phyloP scores from a whole-genome alignment of 2,329 filamentous ascomycete genomes.

The Penicillium fuscoglaucum region DNA sequence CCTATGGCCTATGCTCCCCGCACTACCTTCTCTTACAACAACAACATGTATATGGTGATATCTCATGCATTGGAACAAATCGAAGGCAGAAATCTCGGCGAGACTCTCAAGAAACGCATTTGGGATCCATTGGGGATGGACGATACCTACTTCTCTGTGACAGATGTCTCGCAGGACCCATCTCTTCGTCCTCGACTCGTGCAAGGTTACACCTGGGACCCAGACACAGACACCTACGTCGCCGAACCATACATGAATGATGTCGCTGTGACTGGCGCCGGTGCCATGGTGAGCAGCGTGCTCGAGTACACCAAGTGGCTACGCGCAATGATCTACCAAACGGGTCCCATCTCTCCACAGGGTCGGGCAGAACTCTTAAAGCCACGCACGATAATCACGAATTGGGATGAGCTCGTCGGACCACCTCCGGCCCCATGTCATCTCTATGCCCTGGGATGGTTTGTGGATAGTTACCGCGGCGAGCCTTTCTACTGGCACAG shows the following conservation, averaged over 20 bases:
- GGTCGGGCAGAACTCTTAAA: too few relatives aligned
- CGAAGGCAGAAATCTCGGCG: too few relatives aligned
- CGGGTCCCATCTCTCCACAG: too few relatives aligned
- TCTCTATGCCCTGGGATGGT: slow-evolving; percentile 26
- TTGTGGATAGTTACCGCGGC: slow-evolving; percentile 23
- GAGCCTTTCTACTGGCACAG: slow-evolving; percentile 24
- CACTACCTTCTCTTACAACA: slow-evolving; percentile 25
- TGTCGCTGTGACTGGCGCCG: too few relatives aligned
- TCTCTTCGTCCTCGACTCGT: slow-evolving; percentile 10
- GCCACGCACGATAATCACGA: slow-evolving; percentile 16
- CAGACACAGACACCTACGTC: slow-evolving; percentile 13
- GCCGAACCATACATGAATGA: slow-evolving; percentile 15
- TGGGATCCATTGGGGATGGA: too few relatives aligned
- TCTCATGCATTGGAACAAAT: too few relatives aligned
- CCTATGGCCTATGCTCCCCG: slow-evolving; percentile 22
- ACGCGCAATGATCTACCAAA: too few relatives aligned
- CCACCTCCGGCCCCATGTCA: slow-evolving; percentile 1
- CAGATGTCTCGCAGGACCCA: slow-evolving; percentile 13
- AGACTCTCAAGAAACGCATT: too few relatives aligned
- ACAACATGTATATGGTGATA: background rate
- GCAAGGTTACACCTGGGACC: slow-evolving; percentile 24
- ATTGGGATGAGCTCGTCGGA: slow-evolving; percentile 6
- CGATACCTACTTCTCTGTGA: slow-evolving; percentile 23
- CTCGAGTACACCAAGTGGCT: too few relatives aligned
- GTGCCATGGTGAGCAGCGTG: too few relatives aligned